phyloP scores from a whole-genome alignment of 306 rosid genomes.

The Dryas drummondii region DNA sequence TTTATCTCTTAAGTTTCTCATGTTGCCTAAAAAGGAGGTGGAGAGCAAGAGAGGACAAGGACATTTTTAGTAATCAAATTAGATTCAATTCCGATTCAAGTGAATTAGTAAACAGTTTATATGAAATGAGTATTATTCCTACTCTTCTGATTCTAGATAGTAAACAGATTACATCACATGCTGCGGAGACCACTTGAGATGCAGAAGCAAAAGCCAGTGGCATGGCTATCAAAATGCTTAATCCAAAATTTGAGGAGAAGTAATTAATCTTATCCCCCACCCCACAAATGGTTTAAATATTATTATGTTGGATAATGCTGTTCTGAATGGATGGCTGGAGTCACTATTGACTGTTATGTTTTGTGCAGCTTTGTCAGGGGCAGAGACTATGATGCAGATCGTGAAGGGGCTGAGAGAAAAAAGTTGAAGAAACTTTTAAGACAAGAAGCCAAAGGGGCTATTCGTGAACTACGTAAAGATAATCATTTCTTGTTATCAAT shows the following conservation, averaged over 20 bases:
- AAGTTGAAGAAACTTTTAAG: constrained; percentile 60
- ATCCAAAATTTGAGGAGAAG: constrained; percentile 78
- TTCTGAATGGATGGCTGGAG: constrained; percentile 1
- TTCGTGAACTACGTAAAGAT: constrained; percentile 86
- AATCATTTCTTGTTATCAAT: background rate
- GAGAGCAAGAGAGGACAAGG: too few species aligned
- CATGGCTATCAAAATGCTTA: constrained; percentile 57
- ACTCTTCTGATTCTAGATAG: too few species aligned
- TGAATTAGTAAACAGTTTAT: too few species aligned
- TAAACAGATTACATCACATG: constrained; percentile 43
- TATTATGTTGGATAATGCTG: background rate
- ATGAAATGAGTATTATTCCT: constrained; percentile 26
- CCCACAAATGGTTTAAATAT: background rate
- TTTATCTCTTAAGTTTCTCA: too few species aligned
- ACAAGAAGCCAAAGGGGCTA: constrained; percentile 10
- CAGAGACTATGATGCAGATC: constrained; percentile 85
- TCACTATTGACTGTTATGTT: constrained; percentile 25
- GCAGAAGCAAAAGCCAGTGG: constrained; percentile 84
- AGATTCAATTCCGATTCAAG: too few species aligned
- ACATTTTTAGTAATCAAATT: too few species aligned
- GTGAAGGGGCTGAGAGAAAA: constrained; percentile 56
- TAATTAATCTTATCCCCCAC: background rate
- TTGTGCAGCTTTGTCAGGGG: constrained; percentile 80
- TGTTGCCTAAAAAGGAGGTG: too few species aligned
- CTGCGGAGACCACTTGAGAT: constrained; percentile 60